phyloP scores from a whole-genome alignment of 495 filamentous ascomycete genomes.

The Talaromyces stipitatus region DNA sequence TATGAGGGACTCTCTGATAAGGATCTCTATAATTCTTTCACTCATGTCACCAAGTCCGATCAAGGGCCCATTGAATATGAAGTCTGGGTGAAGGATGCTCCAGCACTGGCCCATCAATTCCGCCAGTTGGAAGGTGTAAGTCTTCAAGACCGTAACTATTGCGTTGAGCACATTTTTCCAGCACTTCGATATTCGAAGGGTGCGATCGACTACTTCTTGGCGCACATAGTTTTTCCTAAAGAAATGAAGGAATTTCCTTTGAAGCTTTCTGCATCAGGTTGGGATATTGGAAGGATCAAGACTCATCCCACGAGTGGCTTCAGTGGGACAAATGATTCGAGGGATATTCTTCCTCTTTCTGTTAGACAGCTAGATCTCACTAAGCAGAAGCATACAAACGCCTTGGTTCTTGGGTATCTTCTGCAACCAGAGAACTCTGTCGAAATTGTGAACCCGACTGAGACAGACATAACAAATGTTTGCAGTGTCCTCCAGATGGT shows the following conservation, averaged over 20 bases:
- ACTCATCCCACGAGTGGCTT: constrained; percentile 54
- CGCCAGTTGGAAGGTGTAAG: constrained; percentile 50
- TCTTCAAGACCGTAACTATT: constrained; percentile 41
- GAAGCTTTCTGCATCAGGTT: constrained; percentile 63
- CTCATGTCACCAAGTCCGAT: constrained; percentile 44
- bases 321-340: constrained; percentile 69
- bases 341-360: constrained; percentile 45
- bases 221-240: constrained; percentile 54
- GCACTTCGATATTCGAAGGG: constrained; percentile 42
- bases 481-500: constrained; percentile 40
- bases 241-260: constrained; percentile 56
- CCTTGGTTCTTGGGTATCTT: constrained; percentile 51
- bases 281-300: constrained; percentile 52
- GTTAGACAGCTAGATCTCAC: constrained; percentile 50
- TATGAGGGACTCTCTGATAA: constrained; percentile 51
- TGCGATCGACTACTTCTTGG: constrained; percentile 56
- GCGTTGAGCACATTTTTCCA: constrained; percentile 40
- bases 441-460: constrained; percentile 13
- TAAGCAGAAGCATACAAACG: constrained; percentile 55
- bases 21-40: constrained; percentile 43
- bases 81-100: constrained; percentile 38
- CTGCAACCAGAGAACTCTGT: constrained; percentile 49
- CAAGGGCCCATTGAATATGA: constrained; percentile 49
- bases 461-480: constrained; percentile 19
- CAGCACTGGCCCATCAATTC: constrained; percentile 28